Base-by-base conservation (phyloP, 192 early-diverging fungal species). In the Fimicolochytrium jonesii region DNA sequence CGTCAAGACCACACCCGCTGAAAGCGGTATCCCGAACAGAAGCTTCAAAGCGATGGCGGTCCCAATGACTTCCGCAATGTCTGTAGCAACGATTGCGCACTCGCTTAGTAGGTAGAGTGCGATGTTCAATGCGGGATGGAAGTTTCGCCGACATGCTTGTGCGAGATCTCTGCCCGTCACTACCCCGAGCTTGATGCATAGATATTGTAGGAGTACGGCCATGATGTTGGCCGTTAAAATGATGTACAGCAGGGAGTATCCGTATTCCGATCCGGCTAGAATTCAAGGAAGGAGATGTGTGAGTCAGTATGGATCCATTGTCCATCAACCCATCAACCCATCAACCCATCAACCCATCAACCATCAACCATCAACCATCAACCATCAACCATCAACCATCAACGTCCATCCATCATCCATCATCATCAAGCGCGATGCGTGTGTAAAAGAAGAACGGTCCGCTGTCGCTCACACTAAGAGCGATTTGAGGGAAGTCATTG, bases 51-150 rank as follows among this genome's bases (percentile, higher is more conserved):
- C 90, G 56, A 92, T 88, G 0, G 90, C 91, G 43, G 92, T 91
- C 10, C 93, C 93, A n/a, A 95, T 85, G 15, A 93, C 89, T 61
- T 92, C 91, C 26, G 91, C 91, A 5, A 92, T 67, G 69, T 92
- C 91, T 25, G 85, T 88, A 11, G 90, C 87, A 32, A 92, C 82
- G 58, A 92, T 92, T 6, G 88, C 88, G 25, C 83, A 44, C 68
- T 92, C 90, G 35, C 83, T 80, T 1, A 92, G 63, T 4, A 90
- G 45, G 61, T 89, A 92, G 25, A 92, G 70, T 26, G 79, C 22
- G 30, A 86, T 66, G 63, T 86, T 89, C 18, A 82, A n/a, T 54
- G 70, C 76, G 26, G 71, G 70, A n/a, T 75, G 78, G 20, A 86
- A 82, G 52, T 80, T 77, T 47, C 60, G 63, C 20, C 85, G 73